phyloP scores from a whole-genome alignment of 1,284 basidiomycete genomes.

The Rhodofomes roseus region DNA sequence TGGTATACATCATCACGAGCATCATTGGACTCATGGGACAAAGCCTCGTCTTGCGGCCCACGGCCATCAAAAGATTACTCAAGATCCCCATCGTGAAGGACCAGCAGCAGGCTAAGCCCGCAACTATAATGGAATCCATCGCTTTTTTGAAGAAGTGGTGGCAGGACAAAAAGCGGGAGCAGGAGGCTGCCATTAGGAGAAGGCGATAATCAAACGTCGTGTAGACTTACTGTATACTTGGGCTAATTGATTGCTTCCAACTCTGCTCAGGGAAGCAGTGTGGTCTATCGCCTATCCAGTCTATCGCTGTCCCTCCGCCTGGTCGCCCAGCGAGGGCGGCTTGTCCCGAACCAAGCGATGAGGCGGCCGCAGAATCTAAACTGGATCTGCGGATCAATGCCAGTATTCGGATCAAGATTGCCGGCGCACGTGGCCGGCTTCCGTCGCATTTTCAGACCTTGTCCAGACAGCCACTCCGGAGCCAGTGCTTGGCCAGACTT shows the following conservation, averaged over 20 bases:
- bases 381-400: too few relatives aligned
- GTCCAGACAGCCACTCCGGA: too few relatives aligned
- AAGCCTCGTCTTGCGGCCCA: constrained; percentile 42
- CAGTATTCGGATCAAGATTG: too few relatives aligned
- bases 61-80: constrained; percentile 42
- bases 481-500: too few relatives aligned
- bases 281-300: too few relatives aligned
- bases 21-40: constrained; percentile 42
- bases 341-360: too few relatives aligned
- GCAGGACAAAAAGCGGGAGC: constrained; percentile 19
- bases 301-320: too few relatives aligned
- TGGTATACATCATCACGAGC: constrained; percentile 57
- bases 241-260: constrained; percentile 3
- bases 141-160: constrained; percentile 27
- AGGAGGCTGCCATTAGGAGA: constrained; percentile 14
- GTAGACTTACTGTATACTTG: background rate
- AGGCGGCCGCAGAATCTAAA: too few relatives aligned
- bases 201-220: background rate
- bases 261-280: background rate
- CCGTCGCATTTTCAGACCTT: too few relatives aligned
- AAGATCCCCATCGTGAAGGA: constrained; percentile 43
- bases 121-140: constrained; percentile 29
- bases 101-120: constrained; percentile 16
- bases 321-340: too few relatives aligned
- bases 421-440: too few relatives aligned